Percentiles rank a stretch among this genome's conserved stretches.
Evolutionary conservation across 768 basidiomycete species (phyloP).

Genomic region (Candolleomyces efflorescens): DNA sequence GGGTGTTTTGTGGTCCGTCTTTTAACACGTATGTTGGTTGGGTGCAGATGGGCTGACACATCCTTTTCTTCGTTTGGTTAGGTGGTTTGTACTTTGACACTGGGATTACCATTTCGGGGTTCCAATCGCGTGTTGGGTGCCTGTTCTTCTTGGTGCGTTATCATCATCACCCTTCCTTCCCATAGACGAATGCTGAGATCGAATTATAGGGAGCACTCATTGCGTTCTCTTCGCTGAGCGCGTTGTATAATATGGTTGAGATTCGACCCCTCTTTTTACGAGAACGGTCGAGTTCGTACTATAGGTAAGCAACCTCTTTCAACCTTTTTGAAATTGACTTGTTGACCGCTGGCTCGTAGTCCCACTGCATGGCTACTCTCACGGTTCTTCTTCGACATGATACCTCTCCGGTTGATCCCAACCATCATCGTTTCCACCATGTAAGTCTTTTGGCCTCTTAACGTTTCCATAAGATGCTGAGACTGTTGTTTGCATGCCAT

Average conservation of each 20-base stretch:
- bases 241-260: constrained; percentile 84
- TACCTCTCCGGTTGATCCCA: constrained; percentile 85
- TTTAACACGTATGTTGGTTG: not conserved
- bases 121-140: constrained; percentile 91
- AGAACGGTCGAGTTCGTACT: constrained; percentile 82
- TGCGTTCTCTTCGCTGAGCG: constrained; percentile 88
- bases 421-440: constrained; percentile 84
- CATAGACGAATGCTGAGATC: not conserved
- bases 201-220: constrained; percentile 72
- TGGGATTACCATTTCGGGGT: constrained; percentile 78
- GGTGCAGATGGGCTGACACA: too few species aligned
- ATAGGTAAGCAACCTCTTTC: constrained; percentile 49
- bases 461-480: not conserved
- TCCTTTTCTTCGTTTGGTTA: too few species aligned
- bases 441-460: constrained; percentile 36
- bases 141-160: constrained; percentile 83
- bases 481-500: not conserved
- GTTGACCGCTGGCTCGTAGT: constrained; percentile 29
- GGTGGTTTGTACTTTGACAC: constrained; percentile 88
- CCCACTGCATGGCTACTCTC: constrained; percentile 92
- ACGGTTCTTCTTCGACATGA: constrained; percentile 81
- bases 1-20: constrained; percentile 76
- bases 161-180: constrained; percentile 4
- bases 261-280: constrained; percentile 84
- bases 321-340: not conserved